phyloP scores from a whole-genome alignment of 345 rosid genomes.

The Aurinia saxatilis region DNA sequence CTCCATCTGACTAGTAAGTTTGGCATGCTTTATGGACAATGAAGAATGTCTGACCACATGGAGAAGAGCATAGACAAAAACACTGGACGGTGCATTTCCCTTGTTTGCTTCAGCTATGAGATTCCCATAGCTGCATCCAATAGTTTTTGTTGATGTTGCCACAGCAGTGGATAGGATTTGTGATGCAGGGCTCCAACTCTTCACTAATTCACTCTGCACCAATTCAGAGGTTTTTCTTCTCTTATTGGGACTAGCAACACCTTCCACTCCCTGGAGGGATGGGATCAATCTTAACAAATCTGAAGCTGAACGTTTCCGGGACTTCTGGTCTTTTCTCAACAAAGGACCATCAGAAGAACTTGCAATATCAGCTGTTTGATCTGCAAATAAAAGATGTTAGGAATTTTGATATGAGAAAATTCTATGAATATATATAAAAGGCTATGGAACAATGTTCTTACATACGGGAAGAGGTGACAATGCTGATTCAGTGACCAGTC shows the following conservation, averaged over 20 bases:
- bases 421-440: not conserved
- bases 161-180: conserved; percentile 36
- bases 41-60: conserved; percentile 94
- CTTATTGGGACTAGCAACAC: conserved; percentile 36
- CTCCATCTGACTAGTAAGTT: conserved; percentile 95
- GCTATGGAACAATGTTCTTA: conserved; percentile 48
- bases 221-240: conserved; percentile 44
- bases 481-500: conserved; percentile 43
- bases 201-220: conserved; percentile 24
- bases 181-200: conserved; percentile 33
- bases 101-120: conserved; percentile 93
- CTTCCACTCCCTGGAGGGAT: conserved; percentile 56
- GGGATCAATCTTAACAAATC: conserved; percentile 75
- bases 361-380: conserved; percentile 41
- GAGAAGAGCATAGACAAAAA: conserved; percentile 82
- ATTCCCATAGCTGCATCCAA: conserved; percentile 60
- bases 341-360: conserved; percentile 36
- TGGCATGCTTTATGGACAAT: conserved; percentile 86
- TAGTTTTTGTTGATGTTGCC: conserved; percentile 34
- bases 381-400: conserved; percentile 34
- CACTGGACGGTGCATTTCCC: conserved; percentile 78
- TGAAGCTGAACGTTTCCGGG: conserved; percentile 58
- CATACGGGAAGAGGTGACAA: conserved; percentile 61
- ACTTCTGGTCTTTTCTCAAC: conserved; percentile 39
- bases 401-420: not conserved